Conservation (phyloP, 2,329 filamentous ascomycete genomes). For the Neodidymelliopsis sp. region DNA sequence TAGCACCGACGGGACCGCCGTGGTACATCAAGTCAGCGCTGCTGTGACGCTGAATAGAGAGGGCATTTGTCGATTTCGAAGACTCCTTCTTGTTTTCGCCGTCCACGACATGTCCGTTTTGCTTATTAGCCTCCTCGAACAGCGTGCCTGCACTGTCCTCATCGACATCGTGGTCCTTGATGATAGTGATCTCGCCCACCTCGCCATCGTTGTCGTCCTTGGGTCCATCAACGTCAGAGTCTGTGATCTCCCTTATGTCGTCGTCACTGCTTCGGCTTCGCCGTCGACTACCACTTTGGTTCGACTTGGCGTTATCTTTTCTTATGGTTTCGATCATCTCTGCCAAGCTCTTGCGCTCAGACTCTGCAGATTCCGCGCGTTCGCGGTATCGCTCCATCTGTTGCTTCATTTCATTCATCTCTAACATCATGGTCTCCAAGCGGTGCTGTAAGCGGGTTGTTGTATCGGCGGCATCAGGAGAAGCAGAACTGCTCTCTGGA, state of each 20-base stretch:
- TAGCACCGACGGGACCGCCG: slow-evolving; percentile 49
- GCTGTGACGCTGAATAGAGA: slow-evolving; percentile 36
- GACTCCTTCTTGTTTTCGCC: slow-evolving; percentile 30
- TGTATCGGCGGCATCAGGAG: slow-evolving; percentile 38
- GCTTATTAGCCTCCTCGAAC: slow-evolving; percentile 24
- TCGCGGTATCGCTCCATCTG: slow-evolving; percentile 80
- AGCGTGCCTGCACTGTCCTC: slow-evolving; percentile 33
- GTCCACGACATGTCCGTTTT: slow-evolving; percentile 43
- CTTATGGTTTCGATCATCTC: slow-evolving; percentile 89
- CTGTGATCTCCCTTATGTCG: slow-evolving; percentile 12
- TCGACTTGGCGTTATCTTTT: slow-evolving; percentile 65
- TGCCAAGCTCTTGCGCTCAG: slow-evolving; percentile 78
- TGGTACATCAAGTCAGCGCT: slow-evolving; percentile 44
- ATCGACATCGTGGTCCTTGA: slow-evolving; percentile 42
- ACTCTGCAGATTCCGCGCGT: slow-evolving; percentile 81
- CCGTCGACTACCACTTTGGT: slow-evolving; percentile 37
- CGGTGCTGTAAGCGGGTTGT: slow-evolving; percentile 68
- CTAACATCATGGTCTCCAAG: slow-evolving; percentile 76
- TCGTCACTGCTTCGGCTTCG: slow-evolving; percentile 37
- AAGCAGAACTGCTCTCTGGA: slow-evolving; percentile 32
- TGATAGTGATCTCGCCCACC: slow-evolving; percentile 48
- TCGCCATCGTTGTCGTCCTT: slow-evolving; percentile 35
- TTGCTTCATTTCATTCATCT: slow-evolving; percentile 81
- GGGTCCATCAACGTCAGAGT: slow-evolving; percentile 24
- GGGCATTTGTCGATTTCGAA: slow-evolving; percentile 31